phyloP scores from a whole-genome alignment of 306 rosid species.

The Gynostemma pentaphyllum region DNA sequence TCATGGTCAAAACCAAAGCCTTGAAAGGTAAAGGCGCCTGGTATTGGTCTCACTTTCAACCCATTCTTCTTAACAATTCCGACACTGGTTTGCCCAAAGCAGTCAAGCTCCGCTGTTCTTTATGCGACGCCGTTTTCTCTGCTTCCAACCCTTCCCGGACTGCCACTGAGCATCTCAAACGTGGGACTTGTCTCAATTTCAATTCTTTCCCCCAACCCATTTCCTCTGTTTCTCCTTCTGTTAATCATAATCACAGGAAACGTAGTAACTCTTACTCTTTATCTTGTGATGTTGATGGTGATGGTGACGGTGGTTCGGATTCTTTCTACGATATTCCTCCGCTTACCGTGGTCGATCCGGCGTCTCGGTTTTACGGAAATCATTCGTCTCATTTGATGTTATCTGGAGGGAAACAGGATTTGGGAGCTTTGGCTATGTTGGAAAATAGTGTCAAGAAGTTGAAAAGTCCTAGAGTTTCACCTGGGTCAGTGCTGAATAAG shows the following conservation, averaged over 20 bases:
- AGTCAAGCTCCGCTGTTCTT: constrained; percentile 65
- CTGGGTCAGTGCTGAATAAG: constrained; percentile 51
- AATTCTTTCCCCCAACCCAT: constrained; percentile 42
- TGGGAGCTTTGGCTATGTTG: constrained; percentile 78
- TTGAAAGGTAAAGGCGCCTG: constrained; percentile 91
- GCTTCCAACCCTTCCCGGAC: constrained; percentile 89
- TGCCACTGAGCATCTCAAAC: constrained; percentile 81
- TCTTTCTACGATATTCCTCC: constrained; percentile 30
- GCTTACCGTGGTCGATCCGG: constrained; percentile 35
- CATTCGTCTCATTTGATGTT: constrained; percentile 25
- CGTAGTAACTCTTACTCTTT: constrained; percentile 27
- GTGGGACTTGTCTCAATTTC: constrained; percentile 86
- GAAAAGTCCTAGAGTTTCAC: constrained; percentile 73
- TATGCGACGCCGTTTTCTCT: constrained; percentile 85
- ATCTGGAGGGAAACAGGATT: constrained; percentile 80
- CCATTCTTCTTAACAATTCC: constrained; percentile 42
- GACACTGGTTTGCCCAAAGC: constrained; percentile 73
- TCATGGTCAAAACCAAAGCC: constrained; percentile 71
- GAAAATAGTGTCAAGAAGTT: constrained; percentile 83
- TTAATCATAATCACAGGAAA: constrained; percentile 34
- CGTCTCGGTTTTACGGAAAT: constrained; percentile 21
- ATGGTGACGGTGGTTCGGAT: constrained; percentile 9
- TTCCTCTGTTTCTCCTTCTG: constrained; percentile 45
- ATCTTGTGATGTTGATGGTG: neutral
- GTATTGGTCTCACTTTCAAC: constrained; percentile 91